Base-by-base conservation (phyloP, 352 stramenopile species). In the Saprolegnia diclina region DNA sequence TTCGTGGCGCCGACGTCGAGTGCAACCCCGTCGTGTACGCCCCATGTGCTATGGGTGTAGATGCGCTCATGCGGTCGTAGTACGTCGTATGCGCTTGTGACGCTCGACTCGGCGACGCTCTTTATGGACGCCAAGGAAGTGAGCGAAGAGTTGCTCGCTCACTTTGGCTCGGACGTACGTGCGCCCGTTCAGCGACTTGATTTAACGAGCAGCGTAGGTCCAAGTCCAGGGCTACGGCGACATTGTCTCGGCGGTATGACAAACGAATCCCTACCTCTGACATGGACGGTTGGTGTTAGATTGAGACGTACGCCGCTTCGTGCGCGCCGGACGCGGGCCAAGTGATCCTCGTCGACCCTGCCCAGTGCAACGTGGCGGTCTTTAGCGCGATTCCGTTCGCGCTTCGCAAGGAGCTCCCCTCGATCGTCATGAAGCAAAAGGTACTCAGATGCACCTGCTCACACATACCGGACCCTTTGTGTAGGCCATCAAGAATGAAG, bases 21-120 rank as follows among this genome's bases (percentile, higher is more conserved):
- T 99, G 97, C 71, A 99, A 98, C 76, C 97, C 97, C 7, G 93
- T 99, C 5, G 94, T 98, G 74, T 98, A 96, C 72, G 90, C 89
- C 7, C 5, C 22, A 3, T n/a, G 5, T 40, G 61, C n/a, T 24
- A n/a, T 64, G 24, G 24, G 3, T 44, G 40, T 61, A 1, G 3
- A 13, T 56, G 26, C 6, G 57, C 10, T 40, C 11, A 55, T 14
- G 5, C 21, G 67, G 6, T 57, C 9, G 35, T 22, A 94, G 87
- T 44, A 88, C 88, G 16, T 89, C 92, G 29, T 99, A 99, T 76
- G 94, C 88, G 5, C 78, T 98, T 24, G 83, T 99, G 40, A 97
- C 91, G 10, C 65, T 80, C 5, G 85, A 98, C 67, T 72, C 77
- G 14, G 85, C 96, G 19, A 93, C 83, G 53, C 71, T 99, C 22